These are phyloP conservation scores for Verticillium zaregamsianum DNA, from an alignment of 2,329 filamentous ascomycete genomes.

Conservation along the genomic window DNA sequence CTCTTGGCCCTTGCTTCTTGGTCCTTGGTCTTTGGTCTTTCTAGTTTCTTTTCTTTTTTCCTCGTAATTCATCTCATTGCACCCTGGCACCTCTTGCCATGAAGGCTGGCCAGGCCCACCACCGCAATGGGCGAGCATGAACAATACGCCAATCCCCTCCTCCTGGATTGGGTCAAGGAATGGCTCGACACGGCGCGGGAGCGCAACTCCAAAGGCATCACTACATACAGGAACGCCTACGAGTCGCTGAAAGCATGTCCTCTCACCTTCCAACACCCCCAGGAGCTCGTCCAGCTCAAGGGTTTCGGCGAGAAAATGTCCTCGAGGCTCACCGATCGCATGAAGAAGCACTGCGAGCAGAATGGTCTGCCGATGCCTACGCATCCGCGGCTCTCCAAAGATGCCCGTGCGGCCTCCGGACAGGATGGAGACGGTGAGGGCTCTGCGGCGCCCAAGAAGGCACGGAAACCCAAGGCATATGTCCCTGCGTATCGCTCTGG, in stretches of 20 bases:
- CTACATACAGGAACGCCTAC: slow-evolving; percentile 72
- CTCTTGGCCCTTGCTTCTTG: neutral
- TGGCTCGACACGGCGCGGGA: slow-evolving; percentile 69
- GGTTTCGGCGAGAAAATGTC: slow-evolving; percentile 72
- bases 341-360: slow-evolving; percentile 57
- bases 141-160: slow-evolving; percentile 63
- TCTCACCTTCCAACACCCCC: slow-evolving; percentile 65
- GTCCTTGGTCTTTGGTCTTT: too few species aligned
- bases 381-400: slow-evolving; percentile 36
- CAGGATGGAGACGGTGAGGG: slow-evolving; percentile 28
- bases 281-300: slow-evolving; percentile 67
- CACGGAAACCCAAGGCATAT: slow-evolving; percentile 60
- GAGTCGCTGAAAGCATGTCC: slow-evolving; percentile 74
- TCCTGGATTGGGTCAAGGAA: slow-evolving; percentile 71
- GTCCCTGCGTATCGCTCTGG: slow-evolving; percentile 71
- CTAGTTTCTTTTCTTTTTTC: neutral
- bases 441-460: slow-evolving; percentile 50
- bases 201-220: slow-evolving; percentile 64
- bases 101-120: neutral
- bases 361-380: slow-evolving; percentile 67
- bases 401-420: slow-evolving; percentile 16
- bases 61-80: neutral
- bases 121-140: slow-evolving; percentile 28
- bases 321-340: slow-evolving; percentile 59
- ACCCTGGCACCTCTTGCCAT: neutral